Evolutionary conservation across 495 filamentous ascomycete species (phyloP), one percentile per base, ranked within the genome.

Genomic region (Achaetomiella virescens): DNA sequence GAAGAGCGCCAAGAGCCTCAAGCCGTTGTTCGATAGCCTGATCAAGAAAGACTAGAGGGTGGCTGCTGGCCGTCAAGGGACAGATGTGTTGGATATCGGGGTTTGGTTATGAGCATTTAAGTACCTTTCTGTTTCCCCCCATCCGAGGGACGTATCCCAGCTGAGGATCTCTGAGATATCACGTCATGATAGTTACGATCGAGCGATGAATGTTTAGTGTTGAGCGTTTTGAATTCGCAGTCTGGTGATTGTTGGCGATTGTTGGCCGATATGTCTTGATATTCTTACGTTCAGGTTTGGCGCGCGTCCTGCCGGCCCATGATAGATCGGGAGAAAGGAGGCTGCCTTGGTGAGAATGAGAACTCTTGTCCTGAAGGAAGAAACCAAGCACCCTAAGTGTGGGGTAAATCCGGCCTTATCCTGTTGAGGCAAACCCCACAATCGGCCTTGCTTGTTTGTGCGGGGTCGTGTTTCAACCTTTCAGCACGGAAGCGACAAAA

Each of bases 1-100:
- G 81, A 85, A 89, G 74, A 89, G 86, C 68, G 87, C 85, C 8
- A 82, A 75, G 71, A 77, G 74, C 59, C 75, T 90, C 61, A 74
- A 81, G 49, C 69, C 78, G 54, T 76, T 90, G 64, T 88, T 91
- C 63, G 75, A 77, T 57, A 70, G 66, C 44, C 66, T 79, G 42
- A 81, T 84, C 59, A 73, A 75, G 70, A 77, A 79, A 69, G 67
- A 65, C 12, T 65, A 64, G 57, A 18, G 14, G 18, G 18, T 5
- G 29, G 31, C 41, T 18, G 54, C 17, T 9, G 54, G 17, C 37
- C 5, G 22, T n/a, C 14, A 18, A 22, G 33, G 45, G 27, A 31
- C 9, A 9, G 27, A 31, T 31, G 9, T 9, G 25, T 18, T 24
- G 56, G 38, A 52, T 51, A 54, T 35, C 18, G n/a, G n/a, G n/a